Conservation (phyloP, 2,329 filamentous ascomycete species). For the Aureobasidium pullulans region DNA sequence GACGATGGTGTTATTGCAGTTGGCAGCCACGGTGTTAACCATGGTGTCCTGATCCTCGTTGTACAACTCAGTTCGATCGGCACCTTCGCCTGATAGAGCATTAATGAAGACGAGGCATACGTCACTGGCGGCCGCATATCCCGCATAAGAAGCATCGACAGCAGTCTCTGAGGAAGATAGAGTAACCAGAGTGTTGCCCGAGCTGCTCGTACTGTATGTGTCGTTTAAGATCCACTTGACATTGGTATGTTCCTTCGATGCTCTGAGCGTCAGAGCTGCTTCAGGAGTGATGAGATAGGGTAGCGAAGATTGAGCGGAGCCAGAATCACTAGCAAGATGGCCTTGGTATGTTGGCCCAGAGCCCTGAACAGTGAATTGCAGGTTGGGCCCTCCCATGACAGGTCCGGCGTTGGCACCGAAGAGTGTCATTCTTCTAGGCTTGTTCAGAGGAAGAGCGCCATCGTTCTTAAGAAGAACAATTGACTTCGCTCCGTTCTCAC, state of each 20-base stretch:
- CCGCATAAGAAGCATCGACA: conserved; percentile 17
- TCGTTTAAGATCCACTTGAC: conserved; percentile 24
- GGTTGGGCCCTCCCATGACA: conserved; percentile 39
- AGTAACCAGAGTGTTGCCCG: conserved; percentile 47
- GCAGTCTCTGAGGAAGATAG: conserved; percentile 46
- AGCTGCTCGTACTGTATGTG: conserved; percentile 20
- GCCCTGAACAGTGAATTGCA: conserved; percentile 34
- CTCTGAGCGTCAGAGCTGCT: conserved; percentile 22
- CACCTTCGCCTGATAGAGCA: conserved; percentile 42
- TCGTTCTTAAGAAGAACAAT: conserved; percentile 44
- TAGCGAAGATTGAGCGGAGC: conserved; percentile 34
- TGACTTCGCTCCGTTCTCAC: conserved; percentile 48
- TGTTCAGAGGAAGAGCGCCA: conserved; percentile 36
- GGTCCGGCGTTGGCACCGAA: conserved; percentile 45
- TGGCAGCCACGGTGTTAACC: conserved; percentile 35
- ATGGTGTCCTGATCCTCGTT: conserved; percentile 35
- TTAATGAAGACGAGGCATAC: conserved; percentile 54
- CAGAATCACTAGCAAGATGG: conserved; percentile 41
- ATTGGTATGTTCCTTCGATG: conserved; percentile 18
- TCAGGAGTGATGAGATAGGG: conserved; percentile 26
- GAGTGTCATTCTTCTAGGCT: conserved; percentile 37
- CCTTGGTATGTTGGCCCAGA: conserved; percentile 33
- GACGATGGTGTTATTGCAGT: conserved; percentile 45
- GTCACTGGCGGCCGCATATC: conserved; percentile 41
- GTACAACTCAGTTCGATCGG: conserved; percentile 38